Evolutionary conservation across 139 green algal species (phyloP), one percentile per base, ranked within the genome.

Genomic region (Chlamydomonas schloesseri): DNA sequence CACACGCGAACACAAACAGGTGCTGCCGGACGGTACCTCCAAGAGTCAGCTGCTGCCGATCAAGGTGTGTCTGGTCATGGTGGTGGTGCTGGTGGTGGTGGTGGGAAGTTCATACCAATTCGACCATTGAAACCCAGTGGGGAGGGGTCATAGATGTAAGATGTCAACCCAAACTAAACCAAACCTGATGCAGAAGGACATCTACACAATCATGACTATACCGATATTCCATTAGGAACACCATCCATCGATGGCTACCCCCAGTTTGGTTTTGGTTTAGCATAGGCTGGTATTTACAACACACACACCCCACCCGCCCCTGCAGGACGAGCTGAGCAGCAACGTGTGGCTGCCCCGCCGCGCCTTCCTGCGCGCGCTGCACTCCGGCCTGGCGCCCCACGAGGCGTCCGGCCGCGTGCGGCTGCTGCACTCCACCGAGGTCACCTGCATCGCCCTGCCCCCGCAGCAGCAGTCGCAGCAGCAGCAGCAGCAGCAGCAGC

Each of bases 321-420:
- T 5, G 0, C 55, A 70, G 55, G 74, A 71, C 74, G 21, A 6
- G 4, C 29, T 24, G 31, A 8, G 26, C 3, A 10, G 11, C 76
- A 73, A 83, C 17, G 76, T 62, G 76, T 84, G 77, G 77, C 77
- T 85, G 26, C 42, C 79, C 2, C 79, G 79, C 18, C 64, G 79
- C 24, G 46, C n/a, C 79, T 76, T 76, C 33, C 64, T 85, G 21
- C 11, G 3, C 10, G 67, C 64, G 4, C 79, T 85, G 31, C 65
- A 68, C 65, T 21, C 15, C 29, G 79, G 79, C n/a, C 67, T 85
- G 47, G 31, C 13, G 13, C 6, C 2, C 47, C 26, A 28, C 29
- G 62, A 83, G 77, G 55, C 8, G 3, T 9, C 34, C 6, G 77
- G 77, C 42, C 77, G 62, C 26, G 77, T 83, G 21, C 37, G 37